A percentile compares a stretch with the other conserved stretches of the same genome.
These are phyloP conservation scores for Camelina laxa DNA, from an alignment of 345 rosid genomes.

Conservation along the genomic window DNA sequence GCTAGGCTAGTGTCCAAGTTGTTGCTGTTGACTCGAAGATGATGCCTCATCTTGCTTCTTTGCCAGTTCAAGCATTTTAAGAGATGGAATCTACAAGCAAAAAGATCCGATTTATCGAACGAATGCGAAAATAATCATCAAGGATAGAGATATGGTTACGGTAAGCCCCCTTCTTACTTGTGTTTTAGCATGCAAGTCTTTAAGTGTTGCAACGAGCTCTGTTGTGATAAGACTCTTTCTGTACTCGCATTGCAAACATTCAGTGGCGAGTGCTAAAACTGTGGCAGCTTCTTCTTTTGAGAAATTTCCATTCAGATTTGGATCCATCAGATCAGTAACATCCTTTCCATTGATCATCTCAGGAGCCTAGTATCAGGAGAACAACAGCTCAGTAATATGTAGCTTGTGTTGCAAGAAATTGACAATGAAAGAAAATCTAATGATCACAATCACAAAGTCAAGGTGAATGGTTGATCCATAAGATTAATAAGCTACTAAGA, in stretches of 20 bases:
- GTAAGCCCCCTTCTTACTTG: neutral
- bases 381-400: neutral
- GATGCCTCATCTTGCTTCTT: neutral
- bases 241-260: constrained; percentile 49
- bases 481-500: too few relatives aligned
- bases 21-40: neutral
- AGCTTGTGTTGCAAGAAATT: constrained; percentile 4
- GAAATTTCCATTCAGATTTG: constrained; percentile 74
- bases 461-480: neutral
- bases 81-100: neutral
- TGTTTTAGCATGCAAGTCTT: constrained; percentile 34
- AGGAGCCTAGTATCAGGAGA: constrained; percentile 61
- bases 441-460: neutral
- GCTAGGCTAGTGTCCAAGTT: neutral
- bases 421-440: neutral
- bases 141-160: neutral
- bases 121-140: neutral
- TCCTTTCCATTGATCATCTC: constrained; percentile 79
- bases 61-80: neutral
- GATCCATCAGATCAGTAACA: constrained; percentile 75
- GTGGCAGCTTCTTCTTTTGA: constrained; percentile 72
- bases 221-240: neutral
- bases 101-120: constrained; percentile 12
- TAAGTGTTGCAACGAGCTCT: constrained; percentile 55
- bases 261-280: constrained; percentile 78